Evolutionary conservation across 139 green algal species (phyloP).

Genomic region (Coccomyxa sp.): DNA sequence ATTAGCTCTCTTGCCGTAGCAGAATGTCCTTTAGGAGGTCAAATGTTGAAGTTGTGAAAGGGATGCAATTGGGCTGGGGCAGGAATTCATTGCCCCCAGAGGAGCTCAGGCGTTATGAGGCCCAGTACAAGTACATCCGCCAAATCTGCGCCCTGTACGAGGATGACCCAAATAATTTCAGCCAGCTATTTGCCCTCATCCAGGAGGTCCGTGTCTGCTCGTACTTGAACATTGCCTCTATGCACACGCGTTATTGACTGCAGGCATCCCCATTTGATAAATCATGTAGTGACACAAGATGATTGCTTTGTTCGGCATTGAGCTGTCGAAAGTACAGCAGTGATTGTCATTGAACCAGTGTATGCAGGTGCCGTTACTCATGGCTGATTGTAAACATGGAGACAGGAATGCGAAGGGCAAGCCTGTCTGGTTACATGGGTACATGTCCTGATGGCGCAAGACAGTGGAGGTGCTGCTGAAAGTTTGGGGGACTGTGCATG

Average conservation of each 20-base stretch:
- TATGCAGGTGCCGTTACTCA: no score
- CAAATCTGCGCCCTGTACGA: constrained; percentile 72
- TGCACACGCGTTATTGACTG: neutral
- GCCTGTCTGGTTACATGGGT: no score
- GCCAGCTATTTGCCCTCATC: constrained; percentile 61
- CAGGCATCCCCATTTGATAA: neutral
- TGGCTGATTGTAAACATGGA: no score
- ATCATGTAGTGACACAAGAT: neutral
- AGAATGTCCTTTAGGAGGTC: neutral
- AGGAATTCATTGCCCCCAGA: constrained; percentile 26
- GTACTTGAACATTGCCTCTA: neutral
- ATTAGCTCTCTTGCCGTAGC: neutral
- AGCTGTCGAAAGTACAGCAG: neutral
- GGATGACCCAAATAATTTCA: constrained; percentile 49
- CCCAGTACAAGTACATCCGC: constrained; percentile 63
- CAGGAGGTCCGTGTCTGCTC: constrained; percentile 46
- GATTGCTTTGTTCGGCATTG: neutral
- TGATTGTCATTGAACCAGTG: no score
- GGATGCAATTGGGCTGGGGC: neutral
- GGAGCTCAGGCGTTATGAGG: constrained; percentile 54
- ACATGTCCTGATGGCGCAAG: no score
- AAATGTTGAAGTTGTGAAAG: neutral
- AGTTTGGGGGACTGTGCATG: neutral
- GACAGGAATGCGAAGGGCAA: no score
- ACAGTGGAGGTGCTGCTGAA: no score